Evolutionary conservation across 2,329 filamentous ascomycete species (phyloP), one percentile per base, ranked within the genome.

Genomic region (Aspergillus neoniger): DNA sequence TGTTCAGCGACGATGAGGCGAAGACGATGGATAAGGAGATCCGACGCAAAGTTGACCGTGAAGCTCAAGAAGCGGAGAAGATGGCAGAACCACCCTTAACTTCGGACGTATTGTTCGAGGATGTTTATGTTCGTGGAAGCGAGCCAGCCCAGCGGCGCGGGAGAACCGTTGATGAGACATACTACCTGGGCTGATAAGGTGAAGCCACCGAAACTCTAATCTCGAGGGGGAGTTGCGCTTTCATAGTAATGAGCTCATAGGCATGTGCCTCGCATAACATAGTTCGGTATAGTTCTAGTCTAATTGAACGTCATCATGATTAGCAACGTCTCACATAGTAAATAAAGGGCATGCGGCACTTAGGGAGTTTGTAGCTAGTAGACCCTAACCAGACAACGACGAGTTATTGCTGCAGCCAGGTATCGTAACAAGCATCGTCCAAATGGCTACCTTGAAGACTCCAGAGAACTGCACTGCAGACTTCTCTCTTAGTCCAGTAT

Each of bases 11-110:
- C 83, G 92, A 96, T 25, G 92, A 97, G 81, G 88, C 97, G 74
- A 97, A 97, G 88, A 78, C 80, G 65, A 88, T 97, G 69, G 94
- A 98, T 83, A 96, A 96, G 86, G 88, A 96, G 74, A 92, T 94
- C 14, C 88, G 92, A 73, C 82, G 79, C 73, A 84, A 88, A 72
- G 91, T 98, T 72, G 92, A 93, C 76, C 87, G 86, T 65, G 93
- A 98, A 83, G 92, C 96, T 54, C 89, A 89, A 58, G 84, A 86
- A 70, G 95, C 94, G 52, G 93, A 97, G 86, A 86, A 88, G 72
- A 96, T 97, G 91, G 79, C 86, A 25, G 78, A 81, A 43, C 94
- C 94, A 12, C 91, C 95, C 57, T 75, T 89, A 39, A 94, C 86
- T 58, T 83, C 87, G 55, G 85, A 91, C 78, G 92, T 95, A 68